Conservation (phyloP, 345 rosid genomes). For the Carallia brachiata region DNA sequence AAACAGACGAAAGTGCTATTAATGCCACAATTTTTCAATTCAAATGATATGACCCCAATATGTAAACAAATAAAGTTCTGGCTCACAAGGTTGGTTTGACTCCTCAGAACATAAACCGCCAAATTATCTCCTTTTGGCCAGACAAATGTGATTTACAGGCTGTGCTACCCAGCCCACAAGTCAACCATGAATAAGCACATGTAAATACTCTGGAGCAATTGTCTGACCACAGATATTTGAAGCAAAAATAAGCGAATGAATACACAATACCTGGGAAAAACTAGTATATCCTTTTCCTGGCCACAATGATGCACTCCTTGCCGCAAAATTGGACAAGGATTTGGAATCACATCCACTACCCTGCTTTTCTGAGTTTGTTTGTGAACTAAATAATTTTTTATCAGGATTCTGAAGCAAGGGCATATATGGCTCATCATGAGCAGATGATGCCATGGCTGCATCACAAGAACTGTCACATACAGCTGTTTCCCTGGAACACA, state of each 20-base stretch:
- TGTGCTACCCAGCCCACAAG: too few relatives aligned
- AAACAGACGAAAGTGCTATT: too few relatives aligned
- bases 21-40: too few relatives aligned
- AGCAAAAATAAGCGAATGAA: neutral
- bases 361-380: conserved; percentile 22
- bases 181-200: too few relatives aligned
- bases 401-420: conserved; percentile 26
- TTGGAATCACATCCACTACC: conserved; percentile 26
- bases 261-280: conserved; percentile 29
- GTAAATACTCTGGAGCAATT: too few relatives aligned
- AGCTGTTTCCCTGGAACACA: conserved; percentile 34
- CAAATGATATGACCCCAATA: too few relatives aligned
- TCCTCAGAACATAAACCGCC: too few relatives aligned
- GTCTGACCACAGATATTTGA: too few relatives aligned
- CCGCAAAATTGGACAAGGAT: conserved; percentile 14
- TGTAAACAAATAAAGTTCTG: too few relatives aligned
- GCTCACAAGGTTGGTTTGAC: too few relatives aligned
- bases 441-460: conserved; percentile 14
- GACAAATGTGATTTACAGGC: too few relatives aligned
- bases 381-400: conserved; percentile 31
- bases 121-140: too few relatives aligned
- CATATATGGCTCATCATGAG: conserved; percentile 23
- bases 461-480: conserved; percentile 28
- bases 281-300: conserved; percentile 35
- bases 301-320: conserved; percentile 18